A percentile compares a stretch with the other conserved stretches of the same genome.
Conservation (phyloP, 352 stramenopile genomes). For the Globisporangium polare region DNA sequence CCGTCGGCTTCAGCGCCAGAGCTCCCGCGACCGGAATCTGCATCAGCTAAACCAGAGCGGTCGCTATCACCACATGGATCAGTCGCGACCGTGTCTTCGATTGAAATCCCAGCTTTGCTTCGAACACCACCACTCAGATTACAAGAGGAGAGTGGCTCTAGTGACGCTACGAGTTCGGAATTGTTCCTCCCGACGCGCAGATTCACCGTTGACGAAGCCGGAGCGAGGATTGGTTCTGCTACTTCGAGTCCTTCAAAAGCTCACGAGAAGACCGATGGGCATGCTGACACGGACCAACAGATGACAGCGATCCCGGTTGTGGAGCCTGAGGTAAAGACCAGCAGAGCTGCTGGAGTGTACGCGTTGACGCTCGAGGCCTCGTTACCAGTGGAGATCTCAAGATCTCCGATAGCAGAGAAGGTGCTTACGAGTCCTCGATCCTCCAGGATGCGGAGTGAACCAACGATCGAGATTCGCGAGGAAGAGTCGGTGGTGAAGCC, state of each 20-base stretch:
- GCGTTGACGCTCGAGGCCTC: not conserved
- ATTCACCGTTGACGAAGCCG: not conserved
- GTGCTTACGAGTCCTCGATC: not conserved
- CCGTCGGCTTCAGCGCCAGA: constrained; percentile 7
- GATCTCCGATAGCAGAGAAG: not conserved
- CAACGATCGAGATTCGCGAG: constrained; percentile 11
- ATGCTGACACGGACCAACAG: not conserved
- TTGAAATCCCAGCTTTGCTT: not conserved
- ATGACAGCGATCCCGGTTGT: not conserved
- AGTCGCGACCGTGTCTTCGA: too few relatives aligned
- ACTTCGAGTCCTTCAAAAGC: not conserved
- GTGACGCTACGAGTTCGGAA: not conserved
- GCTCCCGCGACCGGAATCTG: not conserved
- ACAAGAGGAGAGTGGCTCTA: not conserved
- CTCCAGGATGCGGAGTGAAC: not conserved
- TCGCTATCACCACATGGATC: not conserved
- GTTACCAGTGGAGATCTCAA: not conserved
- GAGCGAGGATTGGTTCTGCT: not conserved
- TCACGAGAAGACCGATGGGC: not conserved
- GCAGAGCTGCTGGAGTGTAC: not conserved
- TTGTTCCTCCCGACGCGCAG: constrained; percentile 11
- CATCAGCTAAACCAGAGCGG: not conserved
- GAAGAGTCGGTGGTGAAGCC: not conserved
- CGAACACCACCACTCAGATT: not conserved
- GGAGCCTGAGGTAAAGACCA: not conserved